Conservation (phyloP, 192 early-diverging fungal genomes). For the Thamnidium elegans region DNA sequence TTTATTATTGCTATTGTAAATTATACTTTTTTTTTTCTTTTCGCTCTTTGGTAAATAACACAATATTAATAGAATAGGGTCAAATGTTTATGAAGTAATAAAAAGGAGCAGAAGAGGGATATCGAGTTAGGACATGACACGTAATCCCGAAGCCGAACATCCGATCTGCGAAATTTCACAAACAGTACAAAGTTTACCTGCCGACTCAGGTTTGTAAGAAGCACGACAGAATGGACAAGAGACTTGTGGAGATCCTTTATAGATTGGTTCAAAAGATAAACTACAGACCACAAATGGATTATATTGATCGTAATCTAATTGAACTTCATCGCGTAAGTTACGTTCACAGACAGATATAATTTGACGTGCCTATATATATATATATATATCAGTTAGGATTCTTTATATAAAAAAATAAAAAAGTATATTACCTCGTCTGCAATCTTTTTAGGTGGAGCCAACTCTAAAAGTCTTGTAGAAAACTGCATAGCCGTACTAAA, state of each 20-base stretch:
- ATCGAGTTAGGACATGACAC: neutral
- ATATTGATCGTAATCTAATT: slow-evolving; percentile 91
- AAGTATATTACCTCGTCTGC: slow-evolving; percentile 64
- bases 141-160: slow-evolving; percentile 31
- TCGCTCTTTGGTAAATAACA: too few relatives aligned
- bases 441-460: slow-evolving; percentile 73
- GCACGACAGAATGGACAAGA: slow-evolving; percentile 89
- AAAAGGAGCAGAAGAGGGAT: neutral
- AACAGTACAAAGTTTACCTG: slow-evolving; percentile 75
- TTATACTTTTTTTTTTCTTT: too few relatives aligned
- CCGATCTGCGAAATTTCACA: slow-evolving; percentile 89
- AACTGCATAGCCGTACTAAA: slow-evolving; percentile 83
- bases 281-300: slow-evolving; percentile 92
- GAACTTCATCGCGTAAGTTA: slow-evolving; percentile 75
- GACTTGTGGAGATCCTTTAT: slow-evolving; percentile 75
- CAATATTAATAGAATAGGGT: too few relatives aligned
- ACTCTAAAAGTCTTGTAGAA: slow-evolving; percentile 86
- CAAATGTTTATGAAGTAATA: neutral
- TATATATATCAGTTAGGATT: neutral
- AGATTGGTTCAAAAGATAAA: slow-evolving; percentile 84
- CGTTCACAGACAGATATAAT: slow-evolving; percentile 74
- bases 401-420: neutral
- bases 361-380: slow-evolving; percentile 61
- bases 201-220: slow-evolving; percentile 80
- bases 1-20: too few relatives aligned